A percentile compares a stretch with the other conserved stretches of the same genome.
Evolutionary conservation across 495 filamentous ascomycete species (phyloP).

Genomic region (Aspergillus conjunctus): DNA sequence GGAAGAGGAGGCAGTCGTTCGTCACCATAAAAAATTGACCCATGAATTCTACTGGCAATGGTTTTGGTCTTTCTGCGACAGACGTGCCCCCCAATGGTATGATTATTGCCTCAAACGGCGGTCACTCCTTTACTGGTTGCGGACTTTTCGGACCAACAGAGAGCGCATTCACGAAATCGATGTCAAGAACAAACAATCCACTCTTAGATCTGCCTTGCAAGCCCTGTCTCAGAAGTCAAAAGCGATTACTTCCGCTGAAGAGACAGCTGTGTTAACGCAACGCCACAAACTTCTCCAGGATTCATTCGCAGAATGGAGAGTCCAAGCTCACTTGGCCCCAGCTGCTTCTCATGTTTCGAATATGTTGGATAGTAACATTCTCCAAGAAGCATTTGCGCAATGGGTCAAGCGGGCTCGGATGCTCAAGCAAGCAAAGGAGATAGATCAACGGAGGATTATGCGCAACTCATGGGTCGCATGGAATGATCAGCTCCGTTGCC

Average conservation of each 20-base stretch:
- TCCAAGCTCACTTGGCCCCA: constrained; percentile 50
- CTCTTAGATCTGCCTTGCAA: constrained; percentile 33
- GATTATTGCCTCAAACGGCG: constrained; percentile 50
- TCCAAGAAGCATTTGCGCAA: constrained; percentile 48
- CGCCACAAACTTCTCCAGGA: constrained; percentile 34
- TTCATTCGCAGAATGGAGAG: constrained; percentile 42
- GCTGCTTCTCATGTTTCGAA: constrained; percentile 47
- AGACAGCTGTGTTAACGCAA: constrained; percentile 37
- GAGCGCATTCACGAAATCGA: constrained; percentile 47
- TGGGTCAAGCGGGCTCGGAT: constrained; percentile 56
- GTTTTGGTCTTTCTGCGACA: constrained; percentile 57
- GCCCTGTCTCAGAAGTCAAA: constrained; percentile 36
- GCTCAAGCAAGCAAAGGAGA: constrained; percentile 54
- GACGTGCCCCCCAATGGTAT: constrained; percentile 56
- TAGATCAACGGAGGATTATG: constrained; percentile 55
- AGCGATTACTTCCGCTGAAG: constrained; percentile 30
- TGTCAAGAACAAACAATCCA: constrained; percentile 30
- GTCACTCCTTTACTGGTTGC: constrained; percentile 49
- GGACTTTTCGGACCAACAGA: constrained; percentile 45
- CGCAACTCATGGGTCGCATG: constrained; percentile 64
- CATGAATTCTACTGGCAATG: constrained; percentile 55
- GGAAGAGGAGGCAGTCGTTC: constrained; percentile 43
- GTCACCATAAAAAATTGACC: constrained; percentile 47
- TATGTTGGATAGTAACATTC: constrained; percentile 51
- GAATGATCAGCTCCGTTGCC: constrained; percentile 65